Evolutionary conservation across 148 eudicot species (phyloP), one percentile per base, ranked within the genome.

Genomic region (Heliamphora exappendiculata): DNA sequence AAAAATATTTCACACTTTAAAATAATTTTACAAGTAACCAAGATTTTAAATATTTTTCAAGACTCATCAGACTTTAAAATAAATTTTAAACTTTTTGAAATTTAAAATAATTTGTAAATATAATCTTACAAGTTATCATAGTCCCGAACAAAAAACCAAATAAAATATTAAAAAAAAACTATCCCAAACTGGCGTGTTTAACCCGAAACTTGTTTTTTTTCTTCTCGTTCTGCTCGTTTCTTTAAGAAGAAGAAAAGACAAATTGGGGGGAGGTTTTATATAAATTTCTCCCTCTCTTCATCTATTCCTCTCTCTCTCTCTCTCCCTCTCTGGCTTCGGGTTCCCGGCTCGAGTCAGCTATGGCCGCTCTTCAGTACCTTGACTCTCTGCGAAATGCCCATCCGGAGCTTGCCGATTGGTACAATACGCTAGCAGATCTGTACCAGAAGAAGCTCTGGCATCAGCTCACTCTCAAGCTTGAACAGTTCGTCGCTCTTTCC

Each of bases 381-480:
- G 94, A 92, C 20, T 73, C 88, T 1, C 80, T 82, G 39, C 85
- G 97, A 13, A 89, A 68, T 71, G 73, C 82, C 20, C 88, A 94
- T 53, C 96, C 96, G 10, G 98, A 94, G 85, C 95, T 94, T 0
- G 74, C 89, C 28, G 97, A 92, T 17, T 92, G 97, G 93, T 94
- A 84, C 87, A 84, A 74, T 37, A 71, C 92, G 26, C 81, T 94
- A 0, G 87, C 98, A 60, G 98, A 92, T 89, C 90, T 94, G 78
- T 92, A 92, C 84, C 90, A 94, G 86, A 89, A 88, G 79, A 94
- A 94, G 89, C 96, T 94, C 3, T 94, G 98, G 98, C 97, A 94
- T 47, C 98, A 90, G 85, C 96, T 92, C 71, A 85, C 97, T 67
- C 90, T 84, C 76, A 90, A 92, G 85, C 97, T 92, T 65, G 95